These are phyloP conservation scores for Hyaloscypha hepaticicola DNA, from an alignment of 495 filamentous ascomycete species.

Conservation along the genomic window DNA sequence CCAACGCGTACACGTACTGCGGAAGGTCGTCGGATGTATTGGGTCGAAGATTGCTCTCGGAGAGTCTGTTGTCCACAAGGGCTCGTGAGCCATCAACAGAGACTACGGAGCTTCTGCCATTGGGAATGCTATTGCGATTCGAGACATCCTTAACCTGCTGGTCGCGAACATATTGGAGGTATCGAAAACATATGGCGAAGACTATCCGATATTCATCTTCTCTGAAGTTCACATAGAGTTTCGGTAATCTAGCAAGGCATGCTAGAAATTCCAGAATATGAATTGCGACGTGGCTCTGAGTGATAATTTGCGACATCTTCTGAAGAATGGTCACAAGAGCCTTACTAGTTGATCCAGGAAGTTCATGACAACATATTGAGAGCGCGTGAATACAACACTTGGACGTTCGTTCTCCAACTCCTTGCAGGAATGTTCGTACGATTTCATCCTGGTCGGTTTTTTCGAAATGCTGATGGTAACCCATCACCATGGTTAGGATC, in stretches of 20 bases:
- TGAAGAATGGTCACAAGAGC: conserved; percentile 78
- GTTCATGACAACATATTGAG: conserved; percentile 89
- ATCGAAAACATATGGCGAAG: conserved; percentile 92
- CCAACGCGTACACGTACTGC: conserved; percentile 88
- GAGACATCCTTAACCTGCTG: conserved; percentile 40
- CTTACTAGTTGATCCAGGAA: conserved; percentile 79
- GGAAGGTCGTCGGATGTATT: conserved; percentile 62
- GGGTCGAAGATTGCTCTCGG: conserved; percentile 36
- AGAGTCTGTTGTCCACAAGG: conserved; percentile 15
- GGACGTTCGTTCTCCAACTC: conserved; percentile 81
- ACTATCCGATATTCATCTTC: conserved; percentile 88
- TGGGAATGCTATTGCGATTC: conserved; percentile 22
- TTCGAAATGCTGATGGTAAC: conserved; percentile 80
- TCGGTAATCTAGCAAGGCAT: conserved; percentile 78
- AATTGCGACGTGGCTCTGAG: conserved; percentile 82
- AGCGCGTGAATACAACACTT: conserved; percentile 93
- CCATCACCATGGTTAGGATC: conserved; percentile 76
- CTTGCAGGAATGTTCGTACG: conserved; percentile 77
- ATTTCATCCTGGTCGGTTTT: conserved; percentile 87
- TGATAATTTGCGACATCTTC: conserved; percentile 93
- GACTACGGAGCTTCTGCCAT: conserved; percentile 14
- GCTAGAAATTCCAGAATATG: conserved; percentile 94
- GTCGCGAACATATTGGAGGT: conserved; percentile 68
- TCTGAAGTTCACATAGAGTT: conserved; percentile 81
- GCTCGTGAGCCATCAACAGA: conserved; percentile 17